Evolutionary conservation across 345 rosid species (phyloP).

Genomic region (Cardamine chenopodiifolia): DNA sequence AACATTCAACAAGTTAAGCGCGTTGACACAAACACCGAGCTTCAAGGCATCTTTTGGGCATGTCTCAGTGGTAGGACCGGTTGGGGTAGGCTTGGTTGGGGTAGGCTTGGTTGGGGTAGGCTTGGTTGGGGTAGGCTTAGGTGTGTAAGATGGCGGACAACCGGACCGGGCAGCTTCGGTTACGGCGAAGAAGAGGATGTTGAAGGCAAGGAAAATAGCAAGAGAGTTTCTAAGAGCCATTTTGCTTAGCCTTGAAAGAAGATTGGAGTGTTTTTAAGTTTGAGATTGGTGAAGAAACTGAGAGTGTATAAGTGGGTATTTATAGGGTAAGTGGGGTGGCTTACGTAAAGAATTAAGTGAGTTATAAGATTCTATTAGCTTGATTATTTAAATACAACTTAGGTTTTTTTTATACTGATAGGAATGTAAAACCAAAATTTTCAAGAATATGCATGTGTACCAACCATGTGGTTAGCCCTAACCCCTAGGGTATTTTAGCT

Average conservation of each 20-base stretch:
- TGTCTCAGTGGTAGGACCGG: background rate
- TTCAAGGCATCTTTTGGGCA: slow-evolving; percentile 51
- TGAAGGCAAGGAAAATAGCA: slow-evolving; percentile 54
- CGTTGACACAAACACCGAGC: slow-evolving; percentile 48
- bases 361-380: background rate
- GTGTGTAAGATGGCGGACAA: slow-evolving; percentile 45
- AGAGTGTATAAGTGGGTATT: slow-evolving; percentile 16
- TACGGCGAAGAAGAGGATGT: slow-evolving; percentile 53
- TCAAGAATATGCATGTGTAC: background rate
- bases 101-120: slow-evolving; percentile 27
- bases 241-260: slow-evolving; percentile 22
- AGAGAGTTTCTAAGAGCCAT: slow-evolving; percentile 58
- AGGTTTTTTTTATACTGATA: slow-evolving; percentile 17
- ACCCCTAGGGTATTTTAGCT: slow-evolving; percentile 17
- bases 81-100: slow-evolving; percentile 17
- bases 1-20: slow-evolving; percentile 45
- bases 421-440: slow-evolving; percentile 12
- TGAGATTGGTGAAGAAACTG: slow-evolving; percentile 24
- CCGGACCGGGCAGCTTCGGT: slow-evolving; percentile 50
- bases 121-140: slow-evolving; percentile 39
- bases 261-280: background rate
- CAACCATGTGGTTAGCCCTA: slow-evolving; percentile 36
- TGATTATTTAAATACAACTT: background rate
- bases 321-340: slow-evolving; percentile 2
- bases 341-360: background rate